Evolutionary conservation across 352 stramenopile species (phyloP).

Genomic region (Pilasporangium apinafurcum): DNA sequence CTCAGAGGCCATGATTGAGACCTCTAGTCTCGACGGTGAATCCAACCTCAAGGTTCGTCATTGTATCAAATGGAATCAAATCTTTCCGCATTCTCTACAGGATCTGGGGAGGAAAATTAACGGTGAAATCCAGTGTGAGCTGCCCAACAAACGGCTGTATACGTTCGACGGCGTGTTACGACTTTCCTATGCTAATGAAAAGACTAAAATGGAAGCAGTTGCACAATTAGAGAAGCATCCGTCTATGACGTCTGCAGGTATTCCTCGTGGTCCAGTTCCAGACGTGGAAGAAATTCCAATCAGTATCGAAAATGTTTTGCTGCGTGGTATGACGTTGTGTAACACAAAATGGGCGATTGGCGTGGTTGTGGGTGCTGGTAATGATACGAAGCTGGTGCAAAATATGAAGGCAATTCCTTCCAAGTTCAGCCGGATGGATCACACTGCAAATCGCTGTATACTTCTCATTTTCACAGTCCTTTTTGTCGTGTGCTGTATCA

Average conservation of each 20-base stretch:
- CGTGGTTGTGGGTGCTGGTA: constrained; percentile 72
- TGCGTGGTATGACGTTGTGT: constrained; percentile 79
- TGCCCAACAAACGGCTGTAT: constrained; percentile 77
- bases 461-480: constrained; percentile 80
- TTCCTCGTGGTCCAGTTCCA: background rate
- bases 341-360: constrained; percentile 81
- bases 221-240: background rate
- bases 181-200: constrained; percentile 20
- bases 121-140: constrained; percentile 65
- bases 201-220: constrained; percentile 11
- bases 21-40: constrained; percentile 76
- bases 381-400: constrained; percentile 77
- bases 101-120: constrained; percentile 50
- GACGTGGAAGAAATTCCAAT: constrained; percentile 60
- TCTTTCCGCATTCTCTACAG: constrained; percentile 21
- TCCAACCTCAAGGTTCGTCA: constrained; percentile 77
- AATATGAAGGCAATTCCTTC: constrained; percentile 85
- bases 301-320: constrained; percentile 72
- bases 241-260: background rate
- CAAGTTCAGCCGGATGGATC: constrained; percentile 80
- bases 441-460: constrained; percentile 75
- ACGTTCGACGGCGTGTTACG: constrained; percentile 72
- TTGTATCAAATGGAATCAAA: constrained; percentile 51
- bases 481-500: constrained; percentile 65
- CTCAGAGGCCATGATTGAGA: constrained; percentile 74